Evolutionary conservation across 106 monocot genomes (phyloP).

Genomic region (Triglochin maritima): DNA sequence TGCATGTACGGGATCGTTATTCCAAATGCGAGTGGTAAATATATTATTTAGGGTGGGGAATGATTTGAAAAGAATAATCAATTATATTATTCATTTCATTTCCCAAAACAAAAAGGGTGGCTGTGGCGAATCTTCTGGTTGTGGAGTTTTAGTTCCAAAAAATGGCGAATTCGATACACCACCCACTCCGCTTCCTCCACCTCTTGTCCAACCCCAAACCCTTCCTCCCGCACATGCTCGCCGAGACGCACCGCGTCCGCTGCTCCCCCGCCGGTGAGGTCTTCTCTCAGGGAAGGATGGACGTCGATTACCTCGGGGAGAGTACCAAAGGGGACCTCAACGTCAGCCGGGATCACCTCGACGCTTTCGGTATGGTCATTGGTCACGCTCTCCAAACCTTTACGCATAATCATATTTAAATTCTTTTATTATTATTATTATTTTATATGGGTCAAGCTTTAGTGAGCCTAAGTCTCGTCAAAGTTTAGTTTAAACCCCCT

Average conservation of each 20-base stretch:
- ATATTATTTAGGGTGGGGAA: too few species aligned
- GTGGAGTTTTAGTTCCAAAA: too few species aligned
- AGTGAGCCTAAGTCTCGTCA: neutral
- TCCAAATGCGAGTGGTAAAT: too few species aligned
- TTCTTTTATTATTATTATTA: neutral
- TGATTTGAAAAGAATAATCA: too few species aligned
- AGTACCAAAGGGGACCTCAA: constrained; percentile 93
- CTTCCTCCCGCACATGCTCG: neutral
- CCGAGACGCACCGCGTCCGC: neutral
- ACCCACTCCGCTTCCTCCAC: too few species aligned
- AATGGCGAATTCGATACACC: too few species aligned
- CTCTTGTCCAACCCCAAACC: too few species aligned
- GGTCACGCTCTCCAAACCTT: neutral
- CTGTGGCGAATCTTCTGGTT: too few species aligned
- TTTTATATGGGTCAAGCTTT: neutral
- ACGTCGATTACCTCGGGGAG: constrained; percentile 87
- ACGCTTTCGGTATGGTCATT: constrained; percentile 52
- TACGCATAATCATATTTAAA: too few species aligned
- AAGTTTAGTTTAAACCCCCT: neutral
- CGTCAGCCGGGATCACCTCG: constrained; percentile 57
- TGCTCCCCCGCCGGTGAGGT: constrained; percentile 31
- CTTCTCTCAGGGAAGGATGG: constrained; percentile 69
- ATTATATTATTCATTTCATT: too few species aligned
- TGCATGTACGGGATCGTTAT: too few species aligned
- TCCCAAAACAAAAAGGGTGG: too few species aligned